Conservation (phyloP, 768 basidiomycete genomes). For the Termitomyces bulborhizus region DNA sequence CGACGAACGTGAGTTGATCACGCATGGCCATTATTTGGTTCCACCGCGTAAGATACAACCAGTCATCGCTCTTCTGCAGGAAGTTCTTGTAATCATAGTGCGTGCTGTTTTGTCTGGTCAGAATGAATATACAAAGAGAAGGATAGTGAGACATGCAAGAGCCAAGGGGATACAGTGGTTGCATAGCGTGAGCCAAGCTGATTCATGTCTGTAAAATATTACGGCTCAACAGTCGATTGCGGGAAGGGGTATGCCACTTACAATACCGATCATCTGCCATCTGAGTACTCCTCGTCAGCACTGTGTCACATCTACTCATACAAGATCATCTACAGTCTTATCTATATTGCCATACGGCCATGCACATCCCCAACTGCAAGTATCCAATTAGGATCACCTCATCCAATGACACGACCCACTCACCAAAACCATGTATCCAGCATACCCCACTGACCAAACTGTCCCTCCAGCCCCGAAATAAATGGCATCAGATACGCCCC, state of each 20-base stretch:
- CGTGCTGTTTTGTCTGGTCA: constrained; percentile 29
- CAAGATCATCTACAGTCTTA: constrained; percentile 29
- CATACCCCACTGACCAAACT: constrained; percentile 39
- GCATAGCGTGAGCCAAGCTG: constrained; percentile 39
- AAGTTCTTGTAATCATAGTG: constrained; percentile 59
- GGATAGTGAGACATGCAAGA: constrained; percentile 28
- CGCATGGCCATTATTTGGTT: constrained; percentile 59
- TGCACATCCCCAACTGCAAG: constrained; percentile 50
- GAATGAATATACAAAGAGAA: background rate
- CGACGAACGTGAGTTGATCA: constrained; percentile 45
- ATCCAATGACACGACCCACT: constrained; percentile 9
- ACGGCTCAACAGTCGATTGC: background rate
- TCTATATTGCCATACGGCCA: constrained; percentile 47
- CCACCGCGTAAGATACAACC: constrained; percentile 66
- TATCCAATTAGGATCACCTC: background rate
- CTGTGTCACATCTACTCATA: background rate
- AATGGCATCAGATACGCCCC: constrained; percentile 47
- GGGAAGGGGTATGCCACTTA: constrained; percentile 11
- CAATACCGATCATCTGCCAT: constrained; percentile 45
- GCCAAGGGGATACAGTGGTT: constrained; percentile 41
- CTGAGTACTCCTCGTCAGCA: constrained; percentile 18
- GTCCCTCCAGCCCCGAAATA: constrained; percentile 46
- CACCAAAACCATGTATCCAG: constrained; percentile 47
- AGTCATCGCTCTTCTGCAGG: constrained; percentile 60
- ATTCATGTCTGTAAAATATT: constrained; percentile 27